Base-by-base conservation (phyloP, 2,329 filamentous ascomycete species). In the Chrysosphaeria jannelii region DNA sequence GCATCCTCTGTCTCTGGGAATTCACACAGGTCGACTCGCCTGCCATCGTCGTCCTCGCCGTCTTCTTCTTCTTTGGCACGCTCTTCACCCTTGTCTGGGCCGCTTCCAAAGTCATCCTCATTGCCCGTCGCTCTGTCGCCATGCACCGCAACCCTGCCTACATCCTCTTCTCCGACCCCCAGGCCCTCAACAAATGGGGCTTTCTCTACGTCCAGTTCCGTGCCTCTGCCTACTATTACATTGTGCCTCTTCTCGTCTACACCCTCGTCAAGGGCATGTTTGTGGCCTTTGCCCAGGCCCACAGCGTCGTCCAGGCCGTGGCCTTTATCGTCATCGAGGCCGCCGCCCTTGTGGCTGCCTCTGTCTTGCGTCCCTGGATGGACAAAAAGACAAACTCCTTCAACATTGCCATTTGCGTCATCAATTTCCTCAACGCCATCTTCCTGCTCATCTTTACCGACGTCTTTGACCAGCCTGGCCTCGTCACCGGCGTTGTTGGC, bases 131-230 rank as follows among this genome's bases (percentile, higher is more conserved):
- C 33, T 85, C 74, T 12, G 67, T 79, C 31, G 47, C 56, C 23
- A 75, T 85, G 62, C 75, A 88, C 57, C 76, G 76, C 47, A 88
- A 85, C 46, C 72, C 75, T 10, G 75, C 74, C 19, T 85, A 85
- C 42, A 81, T 85, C 35, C 62, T 88, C 27, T 88, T 79, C 49
- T 85, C 75, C 6, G 75, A 88, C 38, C 70, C 74, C 4, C 57
- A 70, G 27, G 66, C 69, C 24, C 53, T 88, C 32, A 85, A 88
- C 58, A 79, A 85, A 45, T 88, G 75, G 75, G 75, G 75, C 16
- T 88, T 88, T 51, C 51, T 88, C 26, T 88, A 88, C 40, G 69
- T 88, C 23, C 75, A 81, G 39, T 88, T 79, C 53, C 68, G 75
- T 39, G 75, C 75, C 16, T 75, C 72, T 5, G 70, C 72, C 11